Percentiles rank a stretch among this genome's conserved stretches.
Evolutionary conservation across 1,139 yeast species (phyloP).

Genomic region (Geotrichum candidum): DNA sequence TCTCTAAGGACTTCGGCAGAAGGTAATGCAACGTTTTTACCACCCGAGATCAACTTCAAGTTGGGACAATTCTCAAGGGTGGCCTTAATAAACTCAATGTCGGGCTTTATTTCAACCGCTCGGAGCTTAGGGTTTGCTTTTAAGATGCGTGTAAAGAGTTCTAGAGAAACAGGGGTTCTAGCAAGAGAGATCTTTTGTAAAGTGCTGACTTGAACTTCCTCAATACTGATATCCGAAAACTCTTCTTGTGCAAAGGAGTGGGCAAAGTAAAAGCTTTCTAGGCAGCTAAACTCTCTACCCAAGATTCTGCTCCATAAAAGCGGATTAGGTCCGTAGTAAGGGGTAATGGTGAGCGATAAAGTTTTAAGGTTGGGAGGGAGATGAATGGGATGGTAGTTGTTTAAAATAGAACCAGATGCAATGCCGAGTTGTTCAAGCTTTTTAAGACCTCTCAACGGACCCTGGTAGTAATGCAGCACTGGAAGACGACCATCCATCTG

Average conservation of each 20-base stretch:
- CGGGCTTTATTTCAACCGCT: constrained; percentile 15
- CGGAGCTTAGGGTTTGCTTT: constrained; percentile 13
- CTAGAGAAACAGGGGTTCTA: constrained; percentile 11
- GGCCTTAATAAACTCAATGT: constrained; percentile 14
- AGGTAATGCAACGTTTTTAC: constrained; percentile 15
- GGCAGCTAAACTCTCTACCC: constrained; percentile 8
- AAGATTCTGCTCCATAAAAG: constrained; percentile 13
- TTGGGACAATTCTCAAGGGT: constrained; percentile 16
- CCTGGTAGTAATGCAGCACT: constrained; percentile 16
- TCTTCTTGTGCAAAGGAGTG: constrained; percentile 14
- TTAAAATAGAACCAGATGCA: constrained; percentile 16
- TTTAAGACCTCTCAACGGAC: constrained; percentile 13
- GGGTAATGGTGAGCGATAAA: constrained; percentile 14
- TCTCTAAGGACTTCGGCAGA: constrained; percentile 12
- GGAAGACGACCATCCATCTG: constrained; percentile 15
- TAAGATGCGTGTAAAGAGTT: constrained; percentile 5
- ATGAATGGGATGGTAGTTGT: constrained; percentile 15
- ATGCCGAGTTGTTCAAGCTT: constrained; percentile 16
- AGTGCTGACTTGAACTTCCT: constrained; percentile 11
- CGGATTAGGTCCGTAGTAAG: constrained; percentile 16
- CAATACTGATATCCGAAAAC: constrained; percentile 6
- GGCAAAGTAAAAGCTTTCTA: constrained; percentile 16
- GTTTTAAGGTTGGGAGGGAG: constrained; percentile 15
- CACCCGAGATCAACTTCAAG: constrained; percentile 14
- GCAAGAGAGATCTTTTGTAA: constrained; percentile 13